Evolutionary conservation across 371 early-diverging fungal genomes (phyloP), one percentile per base, ranked within the genome.

Genomic region (Vavraia culicis): DNA sequence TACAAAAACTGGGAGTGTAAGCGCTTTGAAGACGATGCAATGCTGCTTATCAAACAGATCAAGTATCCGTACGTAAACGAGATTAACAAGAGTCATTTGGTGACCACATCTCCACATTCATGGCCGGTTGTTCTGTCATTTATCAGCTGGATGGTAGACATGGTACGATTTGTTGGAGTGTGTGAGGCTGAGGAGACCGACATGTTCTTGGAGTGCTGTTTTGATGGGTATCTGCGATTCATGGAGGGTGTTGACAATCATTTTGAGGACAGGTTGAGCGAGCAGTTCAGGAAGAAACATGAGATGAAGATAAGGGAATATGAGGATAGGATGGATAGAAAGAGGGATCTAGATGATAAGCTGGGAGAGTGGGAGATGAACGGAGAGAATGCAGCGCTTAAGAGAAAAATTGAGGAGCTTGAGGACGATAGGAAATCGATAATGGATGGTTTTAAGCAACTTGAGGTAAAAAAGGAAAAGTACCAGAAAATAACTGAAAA

Each of bases 1-100:
- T 48, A 45, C 9, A 20, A 46, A 0, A 11, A 27, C 4, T 7
- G 19, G 22, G 83, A 73, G 52, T 67, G 68, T 50, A 36, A 49
- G 9, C 71, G 73, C 46, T 78, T 84, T 61, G 88, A 86, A 58
- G 83, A 83, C 9, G 88, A 88, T 31, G 79, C 81, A 7, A 74
- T 79, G 18, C 52, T 61, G 3, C 69, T 88, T 22, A 54, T 89
- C 46, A 77, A 75, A 46, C 73, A 74, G 1, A 69, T 88, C 47
- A 83, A 80, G 52, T 89, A 88, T 61, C 90, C 93, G 13, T 83
- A 78, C 54, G 78, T 77, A n/a, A 80, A 80, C 36, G 74, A 76
- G 49, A 82, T 91, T 23, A 77, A 73, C 44, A 80, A 80, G 66
- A 78, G 82, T 45, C 76, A 80, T 13, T 67, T 91, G 11, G 72